Base-by-base conservation (phyloP, 2,329 filamentous ascomycete genomes). In the Pochonia chlamydosporia region DNA sequence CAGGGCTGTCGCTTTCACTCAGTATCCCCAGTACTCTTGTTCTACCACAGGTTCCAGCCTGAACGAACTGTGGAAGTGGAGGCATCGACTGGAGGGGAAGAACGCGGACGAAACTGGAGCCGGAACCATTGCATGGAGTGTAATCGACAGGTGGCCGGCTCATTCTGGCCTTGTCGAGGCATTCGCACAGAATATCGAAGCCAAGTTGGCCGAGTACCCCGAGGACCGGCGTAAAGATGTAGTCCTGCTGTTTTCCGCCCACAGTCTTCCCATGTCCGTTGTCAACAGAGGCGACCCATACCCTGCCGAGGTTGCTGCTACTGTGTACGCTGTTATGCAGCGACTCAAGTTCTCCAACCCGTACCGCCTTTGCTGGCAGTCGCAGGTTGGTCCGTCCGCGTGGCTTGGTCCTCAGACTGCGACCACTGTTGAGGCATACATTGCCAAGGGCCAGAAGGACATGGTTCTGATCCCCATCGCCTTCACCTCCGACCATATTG, bases 401-500 rank as follows among this genome's bases (percentile, higher is more conserved):
- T 99, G 93, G 93, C 76, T 99, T 8, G 93, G 93, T 20, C 91
- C 93, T 10, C 93, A 99, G 67, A 99, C 93, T 0, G 84, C 85
- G 50, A 82, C 85, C 55, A 92, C 91, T 0, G 93, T 99, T 10
- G 83, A 91, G 62, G 79, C 89, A 50, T 95, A 96, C 63, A 83
- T 97, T 55, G 82, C 87, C 62, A 90, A 93, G 67, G 93, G 92
- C 1, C 88, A 96, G 61, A 95, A 85, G 47, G 90, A 99, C 62
- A 75, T 99, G 46, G 76, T 96, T 1, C 75, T 99, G 6, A 89
- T 99, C 47, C 93, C 93, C 0, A 95, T 99, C 54, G 93, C 93
- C 5, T 99, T 99, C 64, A 99, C 93, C 0, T 95, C 89, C n/a
- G 93, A 99, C 60, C 93, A 99, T 63, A 99, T 99, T 56, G 93